Conservation (phyloP, 495 filamentous ascomycete species). For the Cercophora newfieldiana region DNA sequence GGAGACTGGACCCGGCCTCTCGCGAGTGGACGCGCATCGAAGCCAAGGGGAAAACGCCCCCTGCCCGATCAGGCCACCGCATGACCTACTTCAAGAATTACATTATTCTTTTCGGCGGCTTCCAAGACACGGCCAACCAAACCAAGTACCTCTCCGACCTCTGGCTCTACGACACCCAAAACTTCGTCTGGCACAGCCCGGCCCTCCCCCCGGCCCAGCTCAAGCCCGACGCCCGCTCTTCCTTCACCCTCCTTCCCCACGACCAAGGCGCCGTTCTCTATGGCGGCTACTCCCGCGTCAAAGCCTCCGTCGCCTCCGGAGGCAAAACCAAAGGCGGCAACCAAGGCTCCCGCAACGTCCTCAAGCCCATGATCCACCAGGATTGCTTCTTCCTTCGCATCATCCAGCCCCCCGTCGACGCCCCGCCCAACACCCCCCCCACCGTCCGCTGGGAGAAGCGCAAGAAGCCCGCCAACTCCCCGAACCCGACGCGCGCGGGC, state of each 20-base stretch:
- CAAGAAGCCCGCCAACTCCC: constrained; percentile 88
- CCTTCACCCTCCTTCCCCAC: constrained; percentile 87
- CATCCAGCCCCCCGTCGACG: constrained; percentile 65
- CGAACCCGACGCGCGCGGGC: constrained; percentile 80
- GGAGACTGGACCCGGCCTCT: constrained; percentile 77
- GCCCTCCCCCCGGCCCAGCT: constrained; percentile 68
- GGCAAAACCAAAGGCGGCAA: constrained; percentile 51
- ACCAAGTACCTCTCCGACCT: constrained; percentile 83
- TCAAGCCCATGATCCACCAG: constrained; percentile 85
- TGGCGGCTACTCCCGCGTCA: constrained; percentile 91
- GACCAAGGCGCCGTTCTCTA: constrained; percentile 85
- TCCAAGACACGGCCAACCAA: constrained; percentile 91
- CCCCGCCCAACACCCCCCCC: constrained; percentile 59
- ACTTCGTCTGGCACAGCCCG: constrained; percentile 76
- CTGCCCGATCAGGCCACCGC: constrained; percentile 87
- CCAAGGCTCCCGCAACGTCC: constrained; percentile 60
- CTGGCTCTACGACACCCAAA: constrained; percentile 62
- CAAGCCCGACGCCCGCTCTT: constrained; percentile 86
- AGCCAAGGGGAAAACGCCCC: constrained; percentile 80
- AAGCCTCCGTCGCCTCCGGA: constrained; percentile 58
- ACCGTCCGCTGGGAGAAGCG: constrained; percentile 85
- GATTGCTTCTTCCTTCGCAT: constrained; percentile 93
- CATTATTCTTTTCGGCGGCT: constrained; percentile 55
- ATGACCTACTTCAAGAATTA: constrained; percentile 88
- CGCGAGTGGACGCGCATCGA: constrained; percentile 91